These are phyloP conservation scores for Boletus insuetus DNA, from an alignment of 768 basidiomycete genomes.

Conservation along the genomic window DNA sequence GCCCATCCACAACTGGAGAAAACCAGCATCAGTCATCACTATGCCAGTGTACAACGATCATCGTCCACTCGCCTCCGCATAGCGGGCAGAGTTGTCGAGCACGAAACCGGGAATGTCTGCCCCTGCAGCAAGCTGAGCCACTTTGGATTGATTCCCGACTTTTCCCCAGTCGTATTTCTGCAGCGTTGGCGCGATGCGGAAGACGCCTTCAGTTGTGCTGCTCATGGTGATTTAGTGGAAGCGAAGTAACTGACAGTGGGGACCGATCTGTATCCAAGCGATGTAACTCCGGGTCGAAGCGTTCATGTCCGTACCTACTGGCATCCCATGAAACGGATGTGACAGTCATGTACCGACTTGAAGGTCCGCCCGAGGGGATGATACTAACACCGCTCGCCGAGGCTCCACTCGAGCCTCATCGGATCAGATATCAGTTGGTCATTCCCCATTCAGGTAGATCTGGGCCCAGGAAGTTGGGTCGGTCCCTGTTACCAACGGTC, in stretches of 20 bases:
- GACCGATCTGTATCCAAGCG: background rate
- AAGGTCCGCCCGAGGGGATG: no score
- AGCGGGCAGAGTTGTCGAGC: conserved; percentile 71
- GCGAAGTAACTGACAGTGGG: background rate
- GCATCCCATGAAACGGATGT: no score
- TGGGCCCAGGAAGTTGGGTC: background rate
- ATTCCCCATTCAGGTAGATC: conserved; percentile 11
- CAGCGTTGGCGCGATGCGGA: conserved; percentile 79
- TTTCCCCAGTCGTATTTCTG: conserved; percentile 98
- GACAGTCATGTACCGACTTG: no score
- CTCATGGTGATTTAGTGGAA: conserved; percentile 18
- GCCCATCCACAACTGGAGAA: conserved; percentile 93
- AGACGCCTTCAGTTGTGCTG: conserved; percentile 42
- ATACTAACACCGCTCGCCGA: no score
- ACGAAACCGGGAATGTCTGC: conserved; percentile 61
- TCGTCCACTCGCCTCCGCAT: conserved; percentile 79
- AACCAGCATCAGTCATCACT: background rate
- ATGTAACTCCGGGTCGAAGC: no score
- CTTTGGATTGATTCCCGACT: conserved; percentile 73
- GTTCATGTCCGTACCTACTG: no score
- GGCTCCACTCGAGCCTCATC: conserved; percentile 11
- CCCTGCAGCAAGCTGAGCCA: conserved; percentile 76
- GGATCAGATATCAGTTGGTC: conserved; percentile 23
- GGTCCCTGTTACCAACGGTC: background rate
- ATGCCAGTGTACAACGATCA: background rate